A percentile compares a stretch with the other conserved stretches of the same genome.
Evolutionary conservation across 257 asterid species (phyloP).

Genomic region (Catharanthus roseus): DNA sequence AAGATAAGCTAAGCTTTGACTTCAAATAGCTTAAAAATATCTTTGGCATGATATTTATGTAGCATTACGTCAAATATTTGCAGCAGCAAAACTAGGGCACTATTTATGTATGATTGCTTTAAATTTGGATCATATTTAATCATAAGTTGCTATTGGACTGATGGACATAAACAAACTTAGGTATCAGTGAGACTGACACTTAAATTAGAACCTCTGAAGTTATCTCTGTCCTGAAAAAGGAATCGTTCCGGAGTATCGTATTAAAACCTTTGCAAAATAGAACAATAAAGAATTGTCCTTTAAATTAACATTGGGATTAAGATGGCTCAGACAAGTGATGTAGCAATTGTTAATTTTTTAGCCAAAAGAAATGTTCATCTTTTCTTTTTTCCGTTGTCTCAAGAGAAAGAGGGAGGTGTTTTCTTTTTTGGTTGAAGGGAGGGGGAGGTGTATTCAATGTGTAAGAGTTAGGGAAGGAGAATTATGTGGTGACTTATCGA

Average conservation of each 20-base stretch:
- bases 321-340: not conserved
- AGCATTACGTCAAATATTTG: not conserved
- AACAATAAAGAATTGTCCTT: not conserved
- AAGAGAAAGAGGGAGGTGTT: no score
- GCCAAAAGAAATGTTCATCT: not conserved
- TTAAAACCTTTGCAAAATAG: not conserved
- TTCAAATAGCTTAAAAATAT: no score
- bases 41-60: no score
- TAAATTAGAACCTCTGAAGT: not conserved
- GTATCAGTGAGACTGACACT: not conserved
- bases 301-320: slow-evolving; percentile 7
- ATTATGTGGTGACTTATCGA: not conserved
- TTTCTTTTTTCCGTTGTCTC: not conserved
- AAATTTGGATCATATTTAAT: not conserved
- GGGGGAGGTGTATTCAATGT: no score
- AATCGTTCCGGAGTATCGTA: not conserved
- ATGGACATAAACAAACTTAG: not conserved
- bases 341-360: not conserved
- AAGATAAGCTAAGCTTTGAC: not conserved
- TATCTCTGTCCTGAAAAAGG: not conserved
- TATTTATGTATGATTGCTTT: not conserved
- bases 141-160: not conserved
- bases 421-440: not conserved
- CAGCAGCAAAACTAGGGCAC: not conserved
- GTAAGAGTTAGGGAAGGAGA: not conserved